These are phyloP conservation scores for Saccharomycopsis sp. DNA, from an alignment of 805 yeast species.

Conservation along the genomic window DNA sequence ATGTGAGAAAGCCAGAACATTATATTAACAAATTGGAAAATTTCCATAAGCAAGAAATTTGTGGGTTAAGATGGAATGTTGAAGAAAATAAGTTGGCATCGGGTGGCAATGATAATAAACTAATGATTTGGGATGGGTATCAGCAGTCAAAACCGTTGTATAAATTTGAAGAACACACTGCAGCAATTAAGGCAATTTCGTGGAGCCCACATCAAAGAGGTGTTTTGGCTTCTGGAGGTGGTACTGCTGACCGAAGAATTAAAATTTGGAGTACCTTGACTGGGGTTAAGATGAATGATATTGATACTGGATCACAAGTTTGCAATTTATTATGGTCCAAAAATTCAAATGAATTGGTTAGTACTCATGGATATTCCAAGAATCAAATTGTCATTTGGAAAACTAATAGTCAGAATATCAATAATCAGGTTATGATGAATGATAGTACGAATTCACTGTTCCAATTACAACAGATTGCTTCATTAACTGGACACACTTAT, in stretches of 20 bases:
- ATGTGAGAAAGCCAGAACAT: slow-evolving; percentile 82
- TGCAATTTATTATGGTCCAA: slow-evolving; percentile 92
- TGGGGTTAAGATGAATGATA: slow-evolving; percentile 65
- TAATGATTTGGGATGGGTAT: slow-evolving; percentile 83
- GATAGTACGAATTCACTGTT: slow-evolving; percentile 2
- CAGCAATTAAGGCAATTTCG: slow-evolving; percentile 93
- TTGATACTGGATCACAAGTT: slow-evolving; percentile 95
- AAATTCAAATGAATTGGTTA: slow-evolving; percentile 85
- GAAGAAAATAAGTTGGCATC: slow-evolving; percentile 89
- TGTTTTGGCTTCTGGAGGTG: slow-evolving; percentile 91
- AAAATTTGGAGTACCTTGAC: slow-evolving; percentile 89
- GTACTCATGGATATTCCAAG: slow-evolving; percentile 90
- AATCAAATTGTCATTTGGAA: slow-evolving; percentile 93
- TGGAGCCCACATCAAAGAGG: slow-evolving; percentile 99
- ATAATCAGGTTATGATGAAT: no score
- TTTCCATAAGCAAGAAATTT: slow-evolving; percentile 83
- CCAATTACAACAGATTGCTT: slow-evolving; percentile 78
- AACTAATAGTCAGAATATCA: slow-evolving; percentile 41
- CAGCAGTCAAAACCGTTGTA: slow-evolving; percentile 56
- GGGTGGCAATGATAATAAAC: slow-evolving; percentile 90
- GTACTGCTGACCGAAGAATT: slow-evolving; percentile 86
- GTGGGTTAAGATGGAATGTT: slow-evolving; percentile 91
- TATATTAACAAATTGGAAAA: slow-evolving; percentile 61
- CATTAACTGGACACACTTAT: slow-evolving; percentile 89
- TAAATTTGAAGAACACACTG: slow-evolving; percentile 74